Evolutionary conservation across 2,329 filamentous ascomycete species (phyloP).

Genomic region (Apiospora aurea): DNA sequence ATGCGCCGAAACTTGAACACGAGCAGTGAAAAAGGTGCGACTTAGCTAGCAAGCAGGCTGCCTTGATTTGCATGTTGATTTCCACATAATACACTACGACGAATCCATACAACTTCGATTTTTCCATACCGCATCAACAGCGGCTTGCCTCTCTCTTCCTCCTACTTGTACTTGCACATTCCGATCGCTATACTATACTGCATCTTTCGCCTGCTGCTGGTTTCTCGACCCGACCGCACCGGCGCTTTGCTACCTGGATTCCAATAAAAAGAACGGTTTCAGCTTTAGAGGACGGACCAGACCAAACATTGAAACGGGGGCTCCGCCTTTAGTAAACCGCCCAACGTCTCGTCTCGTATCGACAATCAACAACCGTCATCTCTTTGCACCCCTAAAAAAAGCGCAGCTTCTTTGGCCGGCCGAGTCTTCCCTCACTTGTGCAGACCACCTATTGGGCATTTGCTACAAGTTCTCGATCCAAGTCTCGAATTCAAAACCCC

Average conservation of each 20-base stretch:
- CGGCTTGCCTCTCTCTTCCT: background rate
- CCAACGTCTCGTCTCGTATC: conserved; percentile 20
- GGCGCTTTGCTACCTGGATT: background rate
- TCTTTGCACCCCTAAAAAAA: conserved; percentile 16
- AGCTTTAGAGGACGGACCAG: conserved; percentile 5
- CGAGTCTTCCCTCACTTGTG: background rate
- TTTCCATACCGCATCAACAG: conserved; percentile 1
- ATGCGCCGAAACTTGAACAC: background rate
- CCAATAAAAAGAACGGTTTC: background rate
- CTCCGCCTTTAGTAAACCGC: conserved; percentile 22
- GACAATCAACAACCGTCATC: conserved; percentile 2
- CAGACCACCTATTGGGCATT: background rate
- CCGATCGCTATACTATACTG: background rate
- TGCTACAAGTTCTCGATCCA: background rate
- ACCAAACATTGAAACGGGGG: conserved; percentile 25
- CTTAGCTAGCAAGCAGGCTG: background rate
- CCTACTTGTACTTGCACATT: background rate
- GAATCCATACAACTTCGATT: background rate
- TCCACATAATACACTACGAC: background rate
- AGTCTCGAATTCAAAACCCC: background rate
- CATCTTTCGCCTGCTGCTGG: background rate
- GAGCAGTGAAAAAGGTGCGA: background rate
- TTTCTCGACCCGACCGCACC: background rate
- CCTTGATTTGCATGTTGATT: conserved; percentile 19
- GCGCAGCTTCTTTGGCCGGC: background rate